These are phyloP conservation scores for Thermomyces lanuginosus DNA, from an alignment of 2,329 filamentous ascomycete species.

Conservation along the genomic window DNA sequence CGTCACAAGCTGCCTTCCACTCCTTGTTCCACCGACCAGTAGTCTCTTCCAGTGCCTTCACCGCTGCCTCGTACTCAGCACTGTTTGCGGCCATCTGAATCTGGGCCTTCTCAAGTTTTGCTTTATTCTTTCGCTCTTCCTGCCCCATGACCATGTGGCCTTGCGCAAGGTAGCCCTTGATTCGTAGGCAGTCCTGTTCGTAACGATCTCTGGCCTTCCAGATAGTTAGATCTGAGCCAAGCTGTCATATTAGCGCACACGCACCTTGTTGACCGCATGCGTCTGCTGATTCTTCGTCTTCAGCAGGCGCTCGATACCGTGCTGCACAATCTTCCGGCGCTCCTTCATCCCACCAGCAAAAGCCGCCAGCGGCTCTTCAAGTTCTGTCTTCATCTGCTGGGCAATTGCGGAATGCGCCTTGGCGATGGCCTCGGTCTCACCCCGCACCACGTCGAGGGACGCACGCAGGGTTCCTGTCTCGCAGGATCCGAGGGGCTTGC, in stretches of 20 bases:
- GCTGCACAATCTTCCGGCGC: constrained; percentile 86
- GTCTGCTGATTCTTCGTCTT: constrained; percentile 92
- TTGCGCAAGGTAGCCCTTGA: constrained; percentile 95
- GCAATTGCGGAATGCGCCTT: constrained; percentile 87
- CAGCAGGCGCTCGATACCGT: constrained; percentile 80
- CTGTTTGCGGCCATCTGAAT: constrained; percentile 85
- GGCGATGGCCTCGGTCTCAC: constrained; percentile 81
- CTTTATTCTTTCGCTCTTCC: constrained; percentile 96
- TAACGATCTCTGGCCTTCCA: constrained; percentile 70
- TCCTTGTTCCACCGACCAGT: constrained; percentile 93
- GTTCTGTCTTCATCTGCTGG: constrained; percentile 83
- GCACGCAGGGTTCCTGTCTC: constrained; percentile 69
- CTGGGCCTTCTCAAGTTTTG: constrained; percentile 95
- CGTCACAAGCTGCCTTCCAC: constrained; percentile 88
- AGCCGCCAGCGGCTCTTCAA: constrained; percentile 82
- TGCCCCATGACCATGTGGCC: constrained; percentile 99
- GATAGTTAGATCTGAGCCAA: constrained; percentile 4
- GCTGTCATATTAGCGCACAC: constrained; percentile 9
- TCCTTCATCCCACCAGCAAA: constrained; percentile 95
- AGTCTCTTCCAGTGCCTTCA: constrained; percentile 88
- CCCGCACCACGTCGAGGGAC: constrained; percentile 74
- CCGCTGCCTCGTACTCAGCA: constrained; percentile 79
- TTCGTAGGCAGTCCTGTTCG: constrained; percentile 94
- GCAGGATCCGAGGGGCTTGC: constrained; percentile 75
- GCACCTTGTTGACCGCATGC: constrained; percentile 72